Evolutionary conservation across 805 yeast species (phyloP).

Genomic region (Candida xiaguanensis): DNA sequence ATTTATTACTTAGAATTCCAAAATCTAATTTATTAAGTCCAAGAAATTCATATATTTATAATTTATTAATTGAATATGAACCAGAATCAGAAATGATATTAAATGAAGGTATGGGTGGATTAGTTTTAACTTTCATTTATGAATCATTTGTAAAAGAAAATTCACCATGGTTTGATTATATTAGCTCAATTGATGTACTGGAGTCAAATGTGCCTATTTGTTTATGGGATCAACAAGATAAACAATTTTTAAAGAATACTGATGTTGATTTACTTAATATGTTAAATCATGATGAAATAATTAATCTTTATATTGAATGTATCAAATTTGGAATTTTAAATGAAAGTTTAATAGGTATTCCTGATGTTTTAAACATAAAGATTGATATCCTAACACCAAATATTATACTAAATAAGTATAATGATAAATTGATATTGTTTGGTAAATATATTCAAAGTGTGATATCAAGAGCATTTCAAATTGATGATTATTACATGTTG

Average conservation of each 20-base stretch:
- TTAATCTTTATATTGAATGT: conserved; percentile 36
- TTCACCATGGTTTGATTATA: conserved; percentile 80
- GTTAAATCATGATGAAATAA: conserved; percentile 45
- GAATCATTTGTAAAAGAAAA: conserved; percentile 54
- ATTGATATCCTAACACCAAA: conserved; percentile 12
- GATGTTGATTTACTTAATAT: conserved; percentile 61
- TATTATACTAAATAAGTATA: conserved; percentile 13
- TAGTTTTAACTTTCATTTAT: conserved; percentile 68
- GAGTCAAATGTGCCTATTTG: conserved; percentile 51
- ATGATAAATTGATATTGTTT: conserved; percentile 39
- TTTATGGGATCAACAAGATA: conserved; percentile 56
- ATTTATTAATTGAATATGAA: conserved; percentile 55
- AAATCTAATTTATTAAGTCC: conserved; percentile 56
- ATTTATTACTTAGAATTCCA: conserved; percentile 51
- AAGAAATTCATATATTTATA: conserved; percentile 59
- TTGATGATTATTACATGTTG: conserved; percentile 70
- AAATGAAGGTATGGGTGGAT: conserved; percentile 54
- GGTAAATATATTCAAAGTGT: conserved; percentile 58
- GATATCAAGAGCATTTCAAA: conserved; percentile 75
- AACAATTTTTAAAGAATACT: conserved; percentile 51
- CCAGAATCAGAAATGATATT: conserved; percentile 32
- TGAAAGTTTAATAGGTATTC: conserved; percentile 19
- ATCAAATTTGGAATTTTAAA: conserved; percentile 37
- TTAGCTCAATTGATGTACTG: conserved; percentile 47
- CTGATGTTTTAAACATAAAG: conserved; percentile 27